Conservation (phyloP, 1,284 basidiomycete genomes). For the Marasmius tenuissimus region DNA sequence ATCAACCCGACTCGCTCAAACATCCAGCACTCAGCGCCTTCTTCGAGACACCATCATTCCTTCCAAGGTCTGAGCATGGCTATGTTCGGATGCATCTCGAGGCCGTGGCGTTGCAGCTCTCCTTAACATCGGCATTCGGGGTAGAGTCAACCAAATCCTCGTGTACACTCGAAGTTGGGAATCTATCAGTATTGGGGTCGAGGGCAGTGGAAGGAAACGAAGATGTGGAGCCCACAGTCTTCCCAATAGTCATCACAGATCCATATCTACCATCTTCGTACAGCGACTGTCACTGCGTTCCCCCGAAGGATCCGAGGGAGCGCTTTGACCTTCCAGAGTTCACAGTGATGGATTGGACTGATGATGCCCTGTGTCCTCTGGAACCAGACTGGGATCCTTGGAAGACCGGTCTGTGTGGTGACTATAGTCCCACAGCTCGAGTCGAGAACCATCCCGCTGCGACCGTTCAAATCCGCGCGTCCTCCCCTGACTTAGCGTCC, state of each 20-base stretch:
- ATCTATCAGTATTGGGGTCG: background rate
- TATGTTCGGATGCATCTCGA: background rate
- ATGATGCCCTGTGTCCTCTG: background rate
- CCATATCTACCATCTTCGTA: background rate
- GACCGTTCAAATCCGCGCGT: background rate
- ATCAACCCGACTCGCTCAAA: background rate
- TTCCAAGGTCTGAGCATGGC: background rate
- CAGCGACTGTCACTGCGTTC: background rate
- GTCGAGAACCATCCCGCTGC: background rate
- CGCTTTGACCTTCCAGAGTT: background rate
- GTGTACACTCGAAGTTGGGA: background rate
- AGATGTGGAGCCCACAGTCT: background rate
- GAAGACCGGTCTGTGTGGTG: background rate
- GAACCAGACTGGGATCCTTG: background rate
- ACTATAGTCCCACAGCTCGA: background rate
- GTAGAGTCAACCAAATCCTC: background rate
- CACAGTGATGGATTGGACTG: background rate
- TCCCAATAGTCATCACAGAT: background rate
- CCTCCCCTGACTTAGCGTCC: background rate
- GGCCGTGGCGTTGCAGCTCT: background rate
- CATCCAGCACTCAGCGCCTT: background rate
- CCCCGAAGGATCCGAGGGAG: background rate
- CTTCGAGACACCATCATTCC: background rate
- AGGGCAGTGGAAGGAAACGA: background rate
- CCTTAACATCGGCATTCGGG: background rate